Conservation (phyloP, 192 early-diverging fungal species). For the Linderina pennispora region DNA sequence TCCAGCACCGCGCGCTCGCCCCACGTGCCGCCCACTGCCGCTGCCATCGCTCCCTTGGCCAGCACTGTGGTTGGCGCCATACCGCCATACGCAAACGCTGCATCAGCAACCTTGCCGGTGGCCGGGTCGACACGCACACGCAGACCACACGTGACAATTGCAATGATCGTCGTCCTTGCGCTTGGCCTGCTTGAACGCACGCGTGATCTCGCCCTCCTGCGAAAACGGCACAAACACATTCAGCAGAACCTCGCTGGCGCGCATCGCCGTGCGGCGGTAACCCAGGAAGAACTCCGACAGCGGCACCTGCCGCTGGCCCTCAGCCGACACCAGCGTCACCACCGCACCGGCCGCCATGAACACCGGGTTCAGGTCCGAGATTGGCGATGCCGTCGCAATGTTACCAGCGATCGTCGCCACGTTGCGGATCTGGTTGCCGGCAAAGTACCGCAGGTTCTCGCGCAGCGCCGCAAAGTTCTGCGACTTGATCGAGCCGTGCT, state of each 20-base stretch:
- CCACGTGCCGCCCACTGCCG: constrained; percentile 52
- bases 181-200: constrained; percentile 84
- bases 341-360: constrained; percentile 60
- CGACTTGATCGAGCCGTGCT: constrained; percentile 32
- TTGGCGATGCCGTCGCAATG: constrained; percentile 82
- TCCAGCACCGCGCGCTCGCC: constrained; percentile 45
- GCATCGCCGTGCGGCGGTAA: constrained; percentile 71
- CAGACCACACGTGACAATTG: constrained; percentile 76
- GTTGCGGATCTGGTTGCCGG: constrained; percentile 80
- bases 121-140: constrained; percentile 47
- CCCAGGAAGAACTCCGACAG: constrained; percentile 76
- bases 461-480: constrained; percentile 61
- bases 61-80: constrained; percentile 63
- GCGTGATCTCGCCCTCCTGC: constrained; percentile 50
- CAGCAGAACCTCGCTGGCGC: constrained; percentile 57
- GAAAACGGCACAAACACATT: constrained; percentile 65
- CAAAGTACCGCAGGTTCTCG: constrained; percentile 73
- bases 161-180: constrained; percentile 84
- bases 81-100: constrained; percentile 71
- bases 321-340: constrained; percentile 28
- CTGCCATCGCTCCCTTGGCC: constrained; percentile 44
- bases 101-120: constrained; percentile 48
- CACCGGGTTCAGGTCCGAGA: constrained; percentile 84
- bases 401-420: constrained; percentile 82
- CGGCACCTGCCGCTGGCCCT: constrained; percentile 46